phyloP scores from a whole-genome alignment of 441 rosid genomes.

The Erodium texanum region DNA sequence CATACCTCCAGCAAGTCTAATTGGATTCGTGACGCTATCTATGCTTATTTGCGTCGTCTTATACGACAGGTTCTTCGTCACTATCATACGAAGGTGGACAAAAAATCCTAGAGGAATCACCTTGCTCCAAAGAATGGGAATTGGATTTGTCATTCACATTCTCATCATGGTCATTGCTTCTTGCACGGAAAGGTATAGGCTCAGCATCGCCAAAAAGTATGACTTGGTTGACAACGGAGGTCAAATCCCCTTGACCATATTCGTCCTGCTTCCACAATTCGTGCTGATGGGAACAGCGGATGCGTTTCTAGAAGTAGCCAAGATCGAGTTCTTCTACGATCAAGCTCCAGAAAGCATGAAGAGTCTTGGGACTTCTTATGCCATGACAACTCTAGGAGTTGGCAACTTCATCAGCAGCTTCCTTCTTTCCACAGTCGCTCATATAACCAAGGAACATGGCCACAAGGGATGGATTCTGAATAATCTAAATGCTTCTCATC shows the following conservation, averaged over 20 bases:
- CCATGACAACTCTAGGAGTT: conserved; percentile 42
- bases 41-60: conserved; percentile 62
- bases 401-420: conserved; percentile 75
- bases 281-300: conserved; percentile 80
- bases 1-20: conserved; percentile 65
- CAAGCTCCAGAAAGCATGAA: conserved; percentile 93
- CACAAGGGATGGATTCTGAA: conserved; percentile 66
- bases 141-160: conserved; percentile 50
- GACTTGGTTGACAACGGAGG: conserved; percentile 42
- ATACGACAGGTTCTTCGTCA: conserved; percentile 37
- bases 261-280: conserved; percentile 71
- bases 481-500: conserved; percentile 70
- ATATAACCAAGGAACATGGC: conserved; percentile 41
- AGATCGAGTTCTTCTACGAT: conserved; percentile 84
- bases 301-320: conserved; percentile 64
- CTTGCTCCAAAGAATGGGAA: conserved; percentile 74
- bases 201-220: conserved; percentile 43
- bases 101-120: conserved; percentile 80
- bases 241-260: conserved; percentile 52
- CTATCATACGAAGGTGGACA: conserved; percentile 27
- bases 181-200: conserved; percentile 40
- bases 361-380: conserved; percentile 76
- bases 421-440: conserved; percentile 53
- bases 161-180: conserved; percentile 61
- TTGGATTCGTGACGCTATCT: conserved; percentile 52